Evolutionary conservation across 2,329 filamentous ascomycete genomes (phyloP).

Genomic region (Gliomastix tumulicola): DNA sequence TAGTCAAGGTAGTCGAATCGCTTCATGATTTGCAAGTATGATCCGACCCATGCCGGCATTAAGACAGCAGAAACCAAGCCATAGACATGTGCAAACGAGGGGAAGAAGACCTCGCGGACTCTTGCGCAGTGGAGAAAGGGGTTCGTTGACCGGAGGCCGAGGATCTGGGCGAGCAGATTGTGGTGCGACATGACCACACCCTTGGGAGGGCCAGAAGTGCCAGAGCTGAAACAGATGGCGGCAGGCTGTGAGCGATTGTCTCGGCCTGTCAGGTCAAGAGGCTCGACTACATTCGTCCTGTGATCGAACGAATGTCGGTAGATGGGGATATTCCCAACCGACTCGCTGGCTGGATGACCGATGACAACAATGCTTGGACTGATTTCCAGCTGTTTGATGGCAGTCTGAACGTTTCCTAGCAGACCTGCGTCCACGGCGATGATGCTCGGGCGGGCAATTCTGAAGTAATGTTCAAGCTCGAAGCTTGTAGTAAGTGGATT

Average conservation of each 20-base stretch:
- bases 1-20: constrained; percentile 11
- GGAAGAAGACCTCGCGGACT: constrained; percentile 16
- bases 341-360: too few species aligned
- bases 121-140: constrained; percentile 12
- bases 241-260: constrained; percentile 10
- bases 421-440: constrained; percentile 9
- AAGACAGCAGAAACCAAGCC: constrained; percentile 13
- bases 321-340: neutral
- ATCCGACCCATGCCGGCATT: constrained; percentile 12
- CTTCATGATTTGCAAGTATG: constrained; percentile 12
- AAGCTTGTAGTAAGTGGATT: constrained; percentile 13
- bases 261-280: constrained; percentile 5
- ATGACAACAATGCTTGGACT: neutral
- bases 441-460: constrained; percentile 9
- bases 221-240: constrained; percentile 14
- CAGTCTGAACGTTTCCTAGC: constrained; percentile 4
- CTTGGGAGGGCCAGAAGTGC: constrained; percentile 14
- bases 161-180: constrained; percentile 12
- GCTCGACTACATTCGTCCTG: neutral
- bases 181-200: constrained; percentile 13
- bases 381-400: neutral
- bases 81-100: constrained; percentile 16
- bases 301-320: neutral
- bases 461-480: constrained; percentile 13
- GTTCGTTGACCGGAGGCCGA: constrained; percentile 11